Base-by-base conservation (phyloP, 1,284 basidiomycete genomes). In the Boletus semigastroideus region DNA sequence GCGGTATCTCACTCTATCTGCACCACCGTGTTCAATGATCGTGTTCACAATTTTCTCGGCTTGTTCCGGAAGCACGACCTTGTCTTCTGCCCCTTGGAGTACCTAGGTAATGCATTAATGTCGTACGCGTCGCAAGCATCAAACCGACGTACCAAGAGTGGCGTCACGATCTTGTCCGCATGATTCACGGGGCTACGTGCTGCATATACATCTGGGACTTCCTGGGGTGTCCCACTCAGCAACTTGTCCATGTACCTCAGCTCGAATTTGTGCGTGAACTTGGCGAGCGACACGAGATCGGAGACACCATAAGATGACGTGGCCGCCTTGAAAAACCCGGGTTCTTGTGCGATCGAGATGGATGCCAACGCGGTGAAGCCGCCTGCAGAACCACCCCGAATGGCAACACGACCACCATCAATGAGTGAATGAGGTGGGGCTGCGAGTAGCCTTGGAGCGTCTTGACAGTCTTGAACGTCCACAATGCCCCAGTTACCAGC, bases 221-320 rank as follows among this genome's bases (percentile, higher is more conserved):
- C 54, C 33, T 56, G 33, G 2, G 51, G 50, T 6, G 74, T 78
- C 0, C 82, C 86, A 1, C 84, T 84, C 27, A 89, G 60, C 3
- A 89, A 70, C 51, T 76, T 75, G 41, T 73, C 68, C 54, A 77
- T 63, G 55, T 84, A 86, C n/a, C 71, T 68, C 19, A 76, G 72
- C 63, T 86, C 80, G 46, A 87, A 87, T 59, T 90, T 90, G 69
- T 90, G 87, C 1, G 82, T 83, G 51, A 79, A 75, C 33, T 75
- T 66, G 6, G 71, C 74, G 16, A 87, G 71, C 19, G 69, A 67
- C 2, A 62, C 63, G 14, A 87, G 63, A 53, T 86, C 79, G 0
- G 78, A 78, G 19, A 87, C 67, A 0, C 86, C 85, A 58, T 75
- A 87, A 20, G 65, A 66, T 0, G 79, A 78, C 5, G 56, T 51